Percentiles rank a stretch among this genome's conserved stretches.
These are phyloP conservation scores for Myxozyma neotropica DNA, from an alignment of 805 yeast species.

Conservation along the genomic window DNA sequence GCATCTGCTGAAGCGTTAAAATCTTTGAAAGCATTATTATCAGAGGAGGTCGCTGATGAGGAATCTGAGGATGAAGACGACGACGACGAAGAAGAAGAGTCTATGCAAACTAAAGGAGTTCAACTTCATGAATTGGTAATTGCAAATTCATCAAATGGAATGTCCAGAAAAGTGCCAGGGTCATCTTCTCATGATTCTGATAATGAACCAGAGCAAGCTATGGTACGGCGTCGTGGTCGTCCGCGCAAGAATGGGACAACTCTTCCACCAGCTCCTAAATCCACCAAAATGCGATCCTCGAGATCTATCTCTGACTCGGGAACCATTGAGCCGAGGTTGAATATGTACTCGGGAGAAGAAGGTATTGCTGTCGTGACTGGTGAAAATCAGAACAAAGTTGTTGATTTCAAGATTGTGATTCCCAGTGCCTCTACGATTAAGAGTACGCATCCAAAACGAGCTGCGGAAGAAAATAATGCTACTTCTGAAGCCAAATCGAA, in stretches of 20 bases:
- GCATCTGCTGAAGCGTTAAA: neutral
- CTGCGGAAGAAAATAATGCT: neutral
- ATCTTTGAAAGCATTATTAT: constrained; percentile 15
- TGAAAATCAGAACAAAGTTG: neutral
- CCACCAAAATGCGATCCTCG: neutral
- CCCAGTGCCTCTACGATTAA: neutral
- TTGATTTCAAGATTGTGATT: neutral
- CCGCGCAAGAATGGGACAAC: neutral
- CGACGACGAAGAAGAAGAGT: constrained; percentile 5
- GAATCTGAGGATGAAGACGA: constrained; percentile 42
- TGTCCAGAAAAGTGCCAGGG: no score
- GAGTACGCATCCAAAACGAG: neutral
- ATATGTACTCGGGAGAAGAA: neutral
- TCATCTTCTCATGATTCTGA: no score
- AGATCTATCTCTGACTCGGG: no score
- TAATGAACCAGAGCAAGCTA: no score
- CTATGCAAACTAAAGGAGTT: neutral
- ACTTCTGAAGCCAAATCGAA: neutral
- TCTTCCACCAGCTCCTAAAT: neutral
- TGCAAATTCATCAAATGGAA: neutral
- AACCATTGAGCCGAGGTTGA: no score
- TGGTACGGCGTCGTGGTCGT: neutral
- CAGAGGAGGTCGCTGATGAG: constrained; percentile 21
- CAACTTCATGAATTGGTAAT: no score
- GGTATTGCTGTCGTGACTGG: neutral